Percentiles rank a stretch among this genome's conserved stretches.
Conservation (phyloP, 306 rosid species). For the Rosa multiflora region DNA sequence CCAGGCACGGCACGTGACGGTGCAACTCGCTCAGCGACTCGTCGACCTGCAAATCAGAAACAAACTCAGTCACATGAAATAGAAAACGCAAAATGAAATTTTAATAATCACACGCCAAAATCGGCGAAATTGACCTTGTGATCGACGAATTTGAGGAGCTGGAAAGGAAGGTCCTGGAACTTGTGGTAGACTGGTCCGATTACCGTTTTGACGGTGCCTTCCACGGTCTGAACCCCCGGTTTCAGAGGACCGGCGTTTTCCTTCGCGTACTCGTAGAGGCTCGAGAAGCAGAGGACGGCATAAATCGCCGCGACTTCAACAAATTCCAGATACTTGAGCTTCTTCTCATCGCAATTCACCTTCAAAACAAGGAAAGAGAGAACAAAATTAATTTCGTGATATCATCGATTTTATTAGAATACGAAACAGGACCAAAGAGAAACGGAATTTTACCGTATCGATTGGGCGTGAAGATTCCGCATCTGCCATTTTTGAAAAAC, state of each 20-base stretch:
- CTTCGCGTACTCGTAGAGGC: slow-evolving; percentile 45
- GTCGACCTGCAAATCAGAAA: slow-evolving; percentile 34
- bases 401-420: neutral
- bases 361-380: neutral
- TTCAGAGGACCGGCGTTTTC: slow-evolving; percentile 52
- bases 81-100: too few species aligned
- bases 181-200: slow-evolving; percentile 50
- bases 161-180: slow-evolving; percentile 47
- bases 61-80: neutral
- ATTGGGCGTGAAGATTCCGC: slow-evolving; percentile 20
- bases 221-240: slow-evolving; percentile 49
- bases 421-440: neutral
- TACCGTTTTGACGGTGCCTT: slow-evolving; percentile 45
- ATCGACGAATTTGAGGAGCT: slow-evolving; percentile 43
- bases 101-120: neutral
- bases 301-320: slow-evolving; percentile 48
- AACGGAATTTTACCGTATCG: slow-evolving; percentile 12
- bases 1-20: slow-evolving; percentile 35
- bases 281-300: slow-evolving; percentile 29
- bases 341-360: slow-evolving; percentile 22
- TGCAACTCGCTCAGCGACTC: slow-evolving; percentile 35
- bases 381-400: neutral
- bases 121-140: slow-evolving; percentile 33
- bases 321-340: slow-evolving; percentile 45
- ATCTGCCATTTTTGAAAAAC: slow-evolving; percentile 32